phyloP scores from a whole-genome alignment of 1,284 basidiomycete genomes.

The Cutaneotrichosporon arboriforme region DNA sequence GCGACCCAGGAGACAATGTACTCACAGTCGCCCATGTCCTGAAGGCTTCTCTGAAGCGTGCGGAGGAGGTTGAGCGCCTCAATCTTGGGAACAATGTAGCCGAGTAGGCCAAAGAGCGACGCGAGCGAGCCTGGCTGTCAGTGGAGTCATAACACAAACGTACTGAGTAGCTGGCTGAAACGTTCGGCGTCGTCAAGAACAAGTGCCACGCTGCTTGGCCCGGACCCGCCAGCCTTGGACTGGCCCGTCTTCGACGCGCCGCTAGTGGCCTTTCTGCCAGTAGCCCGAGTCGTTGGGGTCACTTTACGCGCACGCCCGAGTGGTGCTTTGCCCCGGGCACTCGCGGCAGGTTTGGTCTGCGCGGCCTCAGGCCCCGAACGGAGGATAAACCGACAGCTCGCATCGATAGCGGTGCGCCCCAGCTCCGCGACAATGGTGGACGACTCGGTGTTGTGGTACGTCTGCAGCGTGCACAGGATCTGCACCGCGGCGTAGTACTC shows the following conservation, averaged over 20 bases:
- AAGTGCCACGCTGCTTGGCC: not conserved
- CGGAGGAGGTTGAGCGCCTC: conserved; percentile 54
- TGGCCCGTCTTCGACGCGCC: not conserved
- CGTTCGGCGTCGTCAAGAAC: conserved; percentile 52
- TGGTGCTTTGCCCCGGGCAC: conserved; percentile 1
- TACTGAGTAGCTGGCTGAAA: conserved; percentile 48
- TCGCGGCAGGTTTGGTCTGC: not conserved
- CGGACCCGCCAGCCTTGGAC: not conserved
- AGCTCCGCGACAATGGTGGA: conserved; percentile 14
- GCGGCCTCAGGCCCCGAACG: conserved; percentile 15
- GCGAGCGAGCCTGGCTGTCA: conserved; percentile 55
- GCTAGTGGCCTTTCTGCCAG: no score
- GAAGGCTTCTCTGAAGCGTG: conserved; percentile 53
- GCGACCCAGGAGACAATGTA: not conserved
- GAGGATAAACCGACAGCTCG: conserved; percentile 23
- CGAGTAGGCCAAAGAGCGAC: conserved; percentile 62
- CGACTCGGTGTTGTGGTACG: conserved; percentile 28
- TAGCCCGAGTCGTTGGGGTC: not conserved
- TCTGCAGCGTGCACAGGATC: conserved; percentile 24
- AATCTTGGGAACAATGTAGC: conserved; percentile 51
- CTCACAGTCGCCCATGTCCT: conserved; percentile 44
- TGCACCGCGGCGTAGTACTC: conserved; percentile 26
- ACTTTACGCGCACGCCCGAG: not conserved
- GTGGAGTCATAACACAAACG: not conserved
- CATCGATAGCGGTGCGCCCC: conserved; percentile 18